phyloP scores from a whole-genome alignment of 2,329 filamentous ascomycete genomes.

The Cladosporium sp. region DNA sequence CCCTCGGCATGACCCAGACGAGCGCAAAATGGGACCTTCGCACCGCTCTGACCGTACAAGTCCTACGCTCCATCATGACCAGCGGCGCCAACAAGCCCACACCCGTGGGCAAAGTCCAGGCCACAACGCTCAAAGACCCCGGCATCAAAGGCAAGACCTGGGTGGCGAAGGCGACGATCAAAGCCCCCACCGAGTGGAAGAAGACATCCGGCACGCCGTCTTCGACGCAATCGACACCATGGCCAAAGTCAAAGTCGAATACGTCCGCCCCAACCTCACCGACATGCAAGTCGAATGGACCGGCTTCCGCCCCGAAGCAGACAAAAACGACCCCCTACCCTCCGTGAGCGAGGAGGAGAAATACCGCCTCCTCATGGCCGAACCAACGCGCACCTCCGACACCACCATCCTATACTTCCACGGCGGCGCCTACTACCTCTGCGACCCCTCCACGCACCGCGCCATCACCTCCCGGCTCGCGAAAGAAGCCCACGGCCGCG shows the following conservation, averaged over 20 bases:
- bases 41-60: slow-evolving; percentile 66
- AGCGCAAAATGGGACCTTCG: slow-evolving; percentile 74
- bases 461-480: slow-evolving; percentile 57
- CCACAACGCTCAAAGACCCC: slow-evolving; percentile 56
- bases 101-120: slow-evolving; percentile 61
- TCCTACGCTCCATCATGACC: slow-evolving; percentile 64
- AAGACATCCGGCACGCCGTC: slow-evolving; percentile 52
- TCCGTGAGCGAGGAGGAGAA: slow-evolving; percentile 59
- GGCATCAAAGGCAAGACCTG: slow-evolving; percentile 76
- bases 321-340: slow-evolving; percentile 49
- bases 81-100: slow-evolving; percentile 35
- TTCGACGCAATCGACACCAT: slow-evolving; percentile 55
- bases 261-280: slow-evolving; percentile 48
- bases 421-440: slow-evolving; percentile 69
- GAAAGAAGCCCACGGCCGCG: slow-evolving; percentile 61
- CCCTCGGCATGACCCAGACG: slow-evolving; percentile 64
- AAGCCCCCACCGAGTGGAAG: slow-evolving; percentile 49
- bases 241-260: slow-evolving; percentile 38
- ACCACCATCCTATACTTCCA: slow-evolving; percentile 71
- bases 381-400: slow-evolving; percentile 51
- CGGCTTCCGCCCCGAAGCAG: slow-evolving; percentile 58
- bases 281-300: slow-evolving; percentile 73
- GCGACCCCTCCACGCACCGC: slow-evolving; percentile 67
- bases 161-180: slow-evolving; percentile 68
- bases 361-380: slow-evolving; percentile 64